These are phyloP conservation scores for Yarrowia sp. DNA, from an alignment of 805 yeast genomes.

Conservation along the genomic window DNA sequence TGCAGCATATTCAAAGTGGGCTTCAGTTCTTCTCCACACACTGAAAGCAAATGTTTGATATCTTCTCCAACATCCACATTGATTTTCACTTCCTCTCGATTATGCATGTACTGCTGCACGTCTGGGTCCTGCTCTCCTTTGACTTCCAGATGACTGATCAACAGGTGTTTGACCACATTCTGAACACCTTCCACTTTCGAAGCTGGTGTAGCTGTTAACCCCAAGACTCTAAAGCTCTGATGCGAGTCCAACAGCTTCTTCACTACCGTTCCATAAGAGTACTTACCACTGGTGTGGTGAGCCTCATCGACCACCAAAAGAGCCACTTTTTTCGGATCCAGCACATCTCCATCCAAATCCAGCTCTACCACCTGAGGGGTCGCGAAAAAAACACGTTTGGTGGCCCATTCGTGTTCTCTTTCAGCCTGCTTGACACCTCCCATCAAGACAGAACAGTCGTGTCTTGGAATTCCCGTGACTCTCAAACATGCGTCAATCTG, in stretches of 20 bases:
- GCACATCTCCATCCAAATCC: constrained; percentile 70
- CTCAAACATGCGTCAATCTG: constrained; percentile 91
- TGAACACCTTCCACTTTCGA: constrained; percentile 85
- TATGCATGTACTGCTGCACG: constrained; percentile 72
- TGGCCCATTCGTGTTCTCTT: constrained; percentile 74
- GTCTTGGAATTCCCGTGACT: constrained; percentile 75
- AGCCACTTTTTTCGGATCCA: constrained; percentile 72
- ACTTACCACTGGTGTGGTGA: constrained; percentile 86
- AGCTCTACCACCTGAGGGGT: constrained; percentile 97
- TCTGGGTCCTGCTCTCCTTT: constrained; percentile 84
- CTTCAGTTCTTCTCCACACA: constrained; percentile 59
- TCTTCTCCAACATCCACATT: constrained; percentile 55
- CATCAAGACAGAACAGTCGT: constrained; percentile 74
- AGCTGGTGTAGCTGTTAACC: constrained; percentile 96
- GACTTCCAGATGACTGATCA: constrained; percentile 74
- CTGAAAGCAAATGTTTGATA: constrained; percentile 54
- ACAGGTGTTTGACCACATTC: constrained; percentile 68
- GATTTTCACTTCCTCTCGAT: constrained; percentile 58
- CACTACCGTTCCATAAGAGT: constrained; percentile 84
- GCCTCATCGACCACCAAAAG: constrained; percentile 93
- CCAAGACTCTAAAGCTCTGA: constrained; percentile 69
- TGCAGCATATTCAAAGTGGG: constrained; percentile 67
- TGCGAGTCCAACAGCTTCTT: constrained; percentile 60
- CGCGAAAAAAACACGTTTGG: constrained; percentile 78
- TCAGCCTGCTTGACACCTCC: constrained; percentile 46